phyloP scores from a whole-genome alignment of 768 basidiomycete genomes.

The Amanita subjunquillea region DNA sequence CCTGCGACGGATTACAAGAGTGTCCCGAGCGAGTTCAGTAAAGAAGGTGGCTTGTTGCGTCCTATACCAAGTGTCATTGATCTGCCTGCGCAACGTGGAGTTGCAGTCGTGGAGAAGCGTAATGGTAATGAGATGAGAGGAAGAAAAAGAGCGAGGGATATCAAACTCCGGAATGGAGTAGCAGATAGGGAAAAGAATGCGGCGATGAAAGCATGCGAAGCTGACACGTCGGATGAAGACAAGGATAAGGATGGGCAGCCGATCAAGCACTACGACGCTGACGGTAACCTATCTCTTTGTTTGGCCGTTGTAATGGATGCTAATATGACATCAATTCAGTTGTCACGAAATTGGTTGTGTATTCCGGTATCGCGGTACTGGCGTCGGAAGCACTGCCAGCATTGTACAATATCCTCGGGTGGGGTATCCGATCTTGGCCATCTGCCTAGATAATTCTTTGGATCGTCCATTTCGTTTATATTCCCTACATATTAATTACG shows the following conservation, averaged over 20 bases:
- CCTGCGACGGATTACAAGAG: slow-evolving; percentile 82
- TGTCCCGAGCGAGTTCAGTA: slow-evolving; percentile 44
- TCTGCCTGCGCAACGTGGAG: slow-evolving; percentile 40
- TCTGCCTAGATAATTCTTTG: background rate
- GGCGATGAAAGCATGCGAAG: slow-evolving; percentile 12
- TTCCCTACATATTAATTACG: too few species aligned
- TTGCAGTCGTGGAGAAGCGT: slow-evolving; percentile 31
- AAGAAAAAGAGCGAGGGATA: slow-evolving; percentile 7
- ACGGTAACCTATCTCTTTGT: slow-evolving; percentile 41
- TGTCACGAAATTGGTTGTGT: slow-evolving; percentile 84
- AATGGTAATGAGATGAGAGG: slow-evolving; percentile 16
- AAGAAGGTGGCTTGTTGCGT: slow-evolving; percentile 31
- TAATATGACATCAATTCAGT: slow-evolving; percentile 32
- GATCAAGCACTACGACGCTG: slow-evolving; percentile 76
- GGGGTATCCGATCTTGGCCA: slow-evolving; percentile 41
- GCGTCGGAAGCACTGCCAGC: slow-evolving; percentile 54
- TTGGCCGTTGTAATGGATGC: background rate
- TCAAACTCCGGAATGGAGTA: slow-evolving; percentile 6
- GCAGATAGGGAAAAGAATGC: slow-evolving; percentile 15
- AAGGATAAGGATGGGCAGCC: slow-evolving; percentile 22
- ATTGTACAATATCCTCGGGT: slow-evolving; percentile 57
- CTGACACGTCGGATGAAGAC: slow-evolving; percentile 18
- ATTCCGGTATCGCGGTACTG: slow-evolving; percentile 74
- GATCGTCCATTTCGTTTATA: too few species aligned
- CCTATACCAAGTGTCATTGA: slow-evolving; percentile 85